phyloP scores from a whole-genome alignment of 371 early-diverging fungal species.

The Mortierella sp. region DNA sequence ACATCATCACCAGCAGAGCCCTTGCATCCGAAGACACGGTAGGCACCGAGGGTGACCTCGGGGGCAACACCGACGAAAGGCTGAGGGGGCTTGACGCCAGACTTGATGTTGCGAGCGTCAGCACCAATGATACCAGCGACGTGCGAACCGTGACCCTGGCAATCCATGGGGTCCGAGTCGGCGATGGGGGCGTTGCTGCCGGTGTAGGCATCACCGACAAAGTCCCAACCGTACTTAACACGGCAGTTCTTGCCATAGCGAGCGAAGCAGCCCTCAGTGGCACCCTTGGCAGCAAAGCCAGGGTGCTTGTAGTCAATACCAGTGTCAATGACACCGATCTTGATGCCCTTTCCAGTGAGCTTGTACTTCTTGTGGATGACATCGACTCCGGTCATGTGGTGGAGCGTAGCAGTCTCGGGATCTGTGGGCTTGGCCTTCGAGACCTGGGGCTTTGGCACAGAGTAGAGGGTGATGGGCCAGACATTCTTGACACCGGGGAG shows the following conservation, averaged over 20 bases:
- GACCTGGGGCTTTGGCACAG: conserved; percentile 17
- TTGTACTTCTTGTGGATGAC: conserved; percentile 57
- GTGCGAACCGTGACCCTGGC: conserved; percentile 71
- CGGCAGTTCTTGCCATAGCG: conserved; percentile 51
- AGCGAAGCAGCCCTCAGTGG: conserved; percentile 58
- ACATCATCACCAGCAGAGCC: conserved; percentile 63
- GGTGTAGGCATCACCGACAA: conserved; percentile 53
- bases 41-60: conserved; percentile 66
- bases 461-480: conserved; percentile 33
- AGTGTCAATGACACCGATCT: conserved; percentile 77
- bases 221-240: conserved; percentile 57
- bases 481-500: conserved; percentile 46
- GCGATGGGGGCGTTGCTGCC: conserved; percentile 48
- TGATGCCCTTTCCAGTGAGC: conserved; percentile 68
- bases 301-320: conserved; percentile 71
- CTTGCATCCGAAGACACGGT: conserved; percentile 71
- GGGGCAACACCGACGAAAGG: conserved; percentile 69
- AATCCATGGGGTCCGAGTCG: conserved; percentile 67
- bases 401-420: conserved; percentile 30
- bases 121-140: conserved; percentile 71
- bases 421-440: conserved; percentile 3
- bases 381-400: conserved; percentile 71
- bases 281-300: conserved; percentile 54
- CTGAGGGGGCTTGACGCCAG: conserved; percentile 19
- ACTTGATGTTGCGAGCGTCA: conserved; percentile 47